Evolutionary conservation across 2,329 filamentous ascomycete genomes (phyloP), one percentile per base, ranked within the genome.

Genomic region (Penicillium palitans): DNA sequence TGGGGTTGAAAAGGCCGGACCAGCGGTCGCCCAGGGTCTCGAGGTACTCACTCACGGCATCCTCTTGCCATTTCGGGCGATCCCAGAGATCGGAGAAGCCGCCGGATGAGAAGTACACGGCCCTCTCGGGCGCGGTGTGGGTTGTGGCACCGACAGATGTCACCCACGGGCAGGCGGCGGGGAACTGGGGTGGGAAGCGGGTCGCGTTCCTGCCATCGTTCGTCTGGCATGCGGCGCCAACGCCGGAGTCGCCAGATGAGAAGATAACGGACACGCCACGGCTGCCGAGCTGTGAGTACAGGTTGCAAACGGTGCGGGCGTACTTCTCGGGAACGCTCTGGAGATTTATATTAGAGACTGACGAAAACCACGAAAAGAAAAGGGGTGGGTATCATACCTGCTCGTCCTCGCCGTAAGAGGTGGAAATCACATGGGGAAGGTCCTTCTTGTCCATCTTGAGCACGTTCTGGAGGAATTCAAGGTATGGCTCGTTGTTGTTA

Each of bases 251-350:
- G 19, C 81, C 80, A 1, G 78, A 80, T 3, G 80, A 79, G 60
- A 81, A 78, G 61, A 83, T 67, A 21, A 82, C 70, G 5, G 76
- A 79, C 2, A 81, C 77, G 25, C 81, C 80, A 48, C 81, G 79
- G 58, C 80, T 74, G 19, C 80, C 80, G 25, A 83, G 77, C 63
- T 83, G 82, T 53, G 80, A 73, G 66, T 72, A 80, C 41, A 80
- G 68, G 60, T 74, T 75, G 64, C 78, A 80, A 45, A 79, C 74
- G 24, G 64, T 63, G 44, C 64, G 65, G 51, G 76, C 74, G 60
- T 78, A 78, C 29, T 53, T 64, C 33, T 68, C 66, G 4, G 75
- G 74, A 17, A 77, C 66, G 48, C 69, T 73, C 69, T 72, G 47
- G 3, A 12, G 29, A 12, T 10, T 24, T 21, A 47, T 45, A 21